Evolutionary conservation across 2,329 filamentous ascomycete genomes (phyloP).

Genomic region (Paracoccidioides lutzii): DNA sequence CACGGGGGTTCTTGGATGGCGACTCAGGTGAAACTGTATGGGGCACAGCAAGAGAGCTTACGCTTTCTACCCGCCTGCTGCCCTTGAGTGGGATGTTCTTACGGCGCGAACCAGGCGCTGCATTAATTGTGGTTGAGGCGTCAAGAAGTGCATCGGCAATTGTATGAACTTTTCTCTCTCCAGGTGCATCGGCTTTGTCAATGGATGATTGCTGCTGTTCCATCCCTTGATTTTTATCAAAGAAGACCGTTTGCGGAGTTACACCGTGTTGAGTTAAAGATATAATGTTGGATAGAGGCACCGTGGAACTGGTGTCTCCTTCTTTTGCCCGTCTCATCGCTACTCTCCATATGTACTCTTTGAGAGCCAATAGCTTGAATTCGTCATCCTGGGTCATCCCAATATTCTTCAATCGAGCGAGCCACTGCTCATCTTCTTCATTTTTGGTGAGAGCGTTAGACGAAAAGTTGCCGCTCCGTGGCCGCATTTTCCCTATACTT

Average conservation of each 20-base stretch:
- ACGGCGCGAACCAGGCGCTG: slow-evolving; percentile 38
- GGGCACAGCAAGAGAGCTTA: slow-evolving; percentile 8
- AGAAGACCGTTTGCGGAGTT: slow-evolving; percentile 79
- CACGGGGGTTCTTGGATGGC: slow-evolving; percentile 24
- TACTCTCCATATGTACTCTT: slow-evolving; percentile 84
- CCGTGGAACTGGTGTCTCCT: slow-evolving; percentile 24
- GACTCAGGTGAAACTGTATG: slow-evolving; percentile 22
- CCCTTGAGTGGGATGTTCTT: slow-evolving; percentile 29
- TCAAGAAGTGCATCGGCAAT: slow-evolving; percentile 85
- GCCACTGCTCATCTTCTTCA: slow-evolving; percentile 89
- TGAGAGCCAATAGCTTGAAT: slow-evolving; percentile 69
- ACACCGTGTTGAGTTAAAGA: slow-evolving; percentile 62
- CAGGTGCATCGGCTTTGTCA: slow-evolving; percentile 17
- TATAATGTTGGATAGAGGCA: slow-evolving; percentile 53
- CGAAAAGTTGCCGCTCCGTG: slow-evolving; percentile 30
- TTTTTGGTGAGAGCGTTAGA: slow-evolving; percentile 58
- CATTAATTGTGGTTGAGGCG: slow-evolving; percentile 77
- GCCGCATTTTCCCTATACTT: slow-evolving; percentile 45
- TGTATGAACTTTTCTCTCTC: slow-evolving; percentile 49
- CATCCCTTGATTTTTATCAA: slow-evolving; percentile 59
- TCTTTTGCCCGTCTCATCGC: slow-evolving; percentile 56
- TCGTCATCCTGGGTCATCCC: slow-evolving; percentile 77
- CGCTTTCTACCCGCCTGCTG: slow-evolving; percentile 26
- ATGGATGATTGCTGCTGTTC: slow-evolving; percentile 23
- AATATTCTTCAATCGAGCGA: slow-evolving; percentile 70